Percentiles rank a stretch among this genome's conserved stretches.
phyloP scores from a whole-genome alignment of 192 early-diverging fungal genomes.

The Irineochytrium annulatum region DNA sequence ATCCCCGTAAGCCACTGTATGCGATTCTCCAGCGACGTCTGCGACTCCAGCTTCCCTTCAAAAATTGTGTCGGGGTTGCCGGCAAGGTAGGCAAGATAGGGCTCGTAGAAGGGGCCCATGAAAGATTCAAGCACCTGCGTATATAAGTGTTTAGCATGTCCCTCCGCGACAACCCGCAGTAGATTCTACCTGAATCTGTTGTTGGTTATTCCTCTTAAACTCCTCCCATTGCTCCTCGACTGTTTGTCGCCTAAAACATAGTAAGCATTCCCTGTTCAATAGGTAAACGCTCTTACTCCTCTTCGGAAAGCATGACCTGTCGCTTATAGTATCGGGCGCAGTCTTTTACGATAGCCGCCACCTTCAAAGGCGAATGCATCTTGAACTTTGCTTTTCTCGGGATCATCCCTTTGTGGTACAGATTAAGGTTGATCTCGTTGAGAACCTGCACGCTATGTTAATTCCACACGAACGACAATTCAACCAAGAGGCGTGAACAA shows the following conservation, averaged over 20 bases:
- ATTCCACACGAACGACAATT: background rate
- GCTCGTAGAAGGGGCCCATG: slow-evolving; percentile 21
- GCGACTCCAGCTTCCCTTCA: background rate
- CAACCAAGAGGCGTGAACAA: background rate
- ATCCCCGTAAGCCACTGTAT: background rate
- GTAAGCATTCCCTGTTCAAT: background rate
- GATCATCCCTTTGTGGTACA: background rate
- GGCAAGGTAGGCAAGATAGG: slow-evolving; percentile 16
- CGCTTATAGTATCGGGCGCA: background rate
- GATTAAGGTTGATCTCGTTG: no score
- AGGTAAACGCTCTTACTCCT: background rate
- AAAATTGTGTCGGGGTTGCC: slow-evolving; percentile 3
- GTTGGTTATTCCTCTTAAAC: background rate
- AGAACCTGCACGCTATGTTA: background rate
- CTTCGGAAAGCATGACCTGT: background rate
- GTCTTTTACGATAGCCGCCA: no score
- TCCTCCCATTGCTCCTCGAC: background rate
- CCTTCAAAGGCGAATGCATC: no score
- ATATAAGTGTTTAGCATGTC: no score
- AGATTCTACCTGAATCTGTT: no score
- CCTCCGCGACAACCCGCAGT: no score
- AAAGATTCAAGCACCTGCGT: slow-evolving; percentile 13
- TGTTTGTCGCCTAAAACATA: background rate
- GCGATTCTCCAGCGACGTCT: background rate
- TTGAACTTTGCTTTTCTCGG: background rate